phyloP scores from a whole-genome alignment of 2,329 filamentous ascomycete species.

The Colletotrichum echinochloae region DNA sequence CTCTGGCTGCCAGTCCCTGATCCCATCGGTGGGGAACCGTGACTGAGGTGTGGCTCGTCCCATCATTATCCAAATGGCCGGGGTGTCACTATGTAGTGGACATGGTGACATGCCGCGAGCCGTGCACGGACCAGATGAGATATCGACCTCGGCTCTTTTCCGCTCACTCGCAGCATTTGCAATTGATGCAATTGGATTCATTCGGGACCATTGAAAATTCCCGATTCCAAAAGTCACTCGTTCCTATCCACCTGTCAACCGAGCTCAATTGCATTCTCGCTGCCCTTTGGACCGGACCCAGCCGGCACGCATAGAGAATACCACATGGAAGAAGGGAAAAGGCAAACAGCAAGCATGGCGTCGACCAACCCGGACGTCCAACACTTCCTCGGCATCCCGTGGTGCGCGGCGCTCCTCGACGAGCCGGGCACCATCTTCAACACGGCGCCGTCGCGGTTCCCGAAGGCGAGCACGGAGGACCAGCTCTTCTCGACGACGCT shows the following conservation, averaged over 20 bases:
- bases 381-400: conserved; percentile 53
- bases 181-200: background rate
- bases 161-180: background rate
- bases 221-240: background rate
- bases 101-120: conserved; percentile 1
- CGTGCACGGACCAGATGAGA: conserved; percentile 1
- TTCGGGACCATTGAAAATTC: background rate
- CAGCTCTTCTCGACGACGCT: conserved; percentile 53
- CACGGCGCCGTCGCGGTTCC: conserved; percentile 50
- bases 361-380: conserved; percentile 33
- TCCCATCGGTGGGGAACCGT: background rate
- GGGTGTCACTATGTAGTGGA: background rate
- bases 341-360: conserved; percentile 23
- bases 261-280: too few relatives aligned
- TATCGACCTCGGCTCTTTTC: conserved; percentile 9
- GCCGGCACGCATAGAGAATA: background rate
- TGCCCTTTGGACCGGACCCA: too few relatives aligned
- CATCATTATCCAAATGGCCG: background rate
- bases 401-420: conserved; percentile 51
- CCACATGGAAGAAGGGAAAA: background rate
- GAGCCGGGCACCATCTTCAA: conserved; percentile 48
- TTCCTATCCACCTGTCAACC: background rate
- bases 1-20: background rate
- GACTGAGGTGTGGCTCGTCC: background rate
- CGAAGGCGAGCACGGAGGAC: conserved; percentile 43